These are phyloP conservation scores for Fusarium coicis DNA, from an alignment of 2,329 filamentous ascomycete species.

Conservation along the genomic window DNA sequence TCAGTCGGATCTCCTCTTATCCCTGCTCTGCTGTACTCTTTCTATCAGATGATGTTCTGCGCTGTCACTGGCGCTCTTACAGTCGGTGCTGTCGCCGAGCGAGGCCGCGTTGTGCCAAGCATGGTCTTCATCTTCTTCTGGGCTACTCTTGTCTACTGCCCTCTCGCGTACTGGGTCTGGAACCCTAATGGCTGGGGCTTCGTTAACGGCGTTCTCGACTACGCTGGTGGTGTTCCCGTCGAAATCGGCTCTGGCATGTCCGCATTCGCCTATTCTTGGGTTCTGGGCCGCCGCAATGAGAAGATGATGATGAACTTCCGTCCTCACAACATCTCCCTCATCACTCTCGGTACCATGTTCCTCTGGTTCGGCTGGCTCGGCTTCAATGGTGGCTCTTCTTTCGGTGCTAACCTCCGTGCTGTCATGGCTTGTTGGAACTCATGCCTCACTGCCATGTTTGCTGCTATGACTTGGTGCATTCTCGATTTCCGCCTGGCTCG, in stretches of 20 bases:
- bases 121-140: slow-evolving; percentile 97
- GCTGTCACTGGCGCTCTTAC: slow-evolving; percentile 91
- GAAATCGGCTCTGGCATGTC: slow-evolving; percentile 96
- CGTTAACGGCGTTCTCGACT: slow-evolving; percentile 92
- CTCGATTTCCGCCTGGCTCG: slow-evolving; percentile 94
- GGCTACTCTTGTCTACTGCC: slow-evolving; percentile 98
- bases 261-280: slow-evolving; percentile 93
- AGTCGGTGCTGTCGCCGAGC: slow-evolving; percentile 91
- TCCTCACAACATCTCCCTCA: slow-evolving; percentile 97
- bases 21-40: slow-evolving; percentile 89
- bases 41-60: slow-evolving; percentile 99
- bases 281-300: slow-evolving; percentile 95
- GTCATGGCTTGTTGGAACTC: slow-evolving; percentile 99
- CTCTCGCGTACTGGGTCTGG: slow-evolving; percentile 96
- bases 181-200: slow-evolving; percentile 93
- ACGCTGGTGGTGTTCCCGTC: slow-evolving; percentile 95
- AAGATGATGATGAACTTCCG: slow-evolving; percentile 99
- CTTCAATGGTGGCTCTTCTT: slow-evolving; percentile 96
- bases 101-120: slow-evolving; percentile 89
- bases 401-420: slow-evolving; percentile 92
- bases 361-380: slow-evolving; percentile 99
- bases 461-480: slow-evolving; percentile 90
- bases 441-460: slow-evolving; percentile 92
- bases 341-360: slow-evolving; percentile 92
- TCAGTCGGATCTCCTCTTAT: slow-evolving; percentile 89